A percentile compares a stretch with the other conserved stretches of the same genome.
Evolutionary conservation across 768 basidiomycete species (phyloP).

Genomic region (Pisolithus microcarpus): DNA sequence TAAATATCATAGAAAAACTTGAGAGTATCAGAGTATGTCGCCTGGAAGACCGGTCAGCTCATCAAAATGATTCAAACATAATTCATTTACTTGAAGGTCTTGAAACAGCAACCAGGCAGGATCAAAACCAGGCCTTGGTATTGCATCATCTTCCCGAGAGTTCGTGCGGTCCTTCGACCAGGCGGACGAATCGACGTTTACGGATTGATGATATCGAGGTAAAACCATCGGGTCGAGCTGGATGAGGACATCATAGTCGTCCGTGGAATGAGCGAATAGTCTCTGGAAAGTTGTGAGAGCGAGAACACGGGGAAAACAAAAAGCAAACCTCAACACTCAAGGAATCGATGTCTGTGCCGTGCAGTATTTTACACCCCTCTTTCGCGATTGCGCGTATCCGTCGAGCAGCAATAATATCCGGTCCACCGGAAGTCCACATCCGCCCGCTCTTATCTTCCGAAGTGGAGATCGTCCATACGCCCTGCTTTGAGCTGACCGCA

Average conservation of each 20-base stretch:
- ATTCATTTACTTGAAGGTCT: conserved; percentile 62
- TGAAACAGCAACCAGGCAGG: conserved; percentile 59
- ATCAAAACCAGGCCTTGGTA: conserved; percentile 67
- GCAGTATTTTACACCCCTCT: conserved; percentile 61
- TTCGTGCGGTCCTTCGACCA: conserved; percentile 34
- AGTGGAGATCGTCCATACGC: conserved; percentile 76
- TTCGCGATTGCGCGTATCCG: conserved; percentile 66
- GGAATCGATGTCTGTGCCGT: conserved; percentile 40
- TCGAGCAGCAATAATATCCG: conserved; percentile 65
- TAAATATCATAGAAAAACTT: conserved; percentile 79
- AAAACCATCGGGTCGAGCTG: conserved; percentile 58
- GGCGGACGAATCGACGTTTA: conserved; percentile 43
- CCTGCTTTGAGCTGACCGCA: conserved; percentile 29
- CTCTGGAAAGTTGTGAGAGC: conserved; percentile 36
- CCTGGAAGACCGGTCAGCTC: conserved; percentile 32
- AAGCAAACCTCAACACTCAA: conserved; percentile 54
- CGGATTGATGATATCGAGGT: conserved; percentile 69
- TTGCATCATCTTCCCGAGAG: conserved; percentile 25
- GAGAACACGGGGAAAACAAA: background rate
- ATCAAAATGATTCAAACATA: background rate
- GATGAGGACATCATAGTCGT: conserved; percentile 82
- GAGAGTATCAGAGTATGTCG: conserved; percentile 66
- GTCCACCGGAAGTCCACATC: conserved; percentile 67
- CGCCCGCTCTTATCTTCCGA: conserved; percentile 67
- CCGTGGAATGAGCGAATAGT: conserved; percentile 78